Conservation (phyloP, 1,139 yeast species). For the Yamadazyma sp. region DNA sequence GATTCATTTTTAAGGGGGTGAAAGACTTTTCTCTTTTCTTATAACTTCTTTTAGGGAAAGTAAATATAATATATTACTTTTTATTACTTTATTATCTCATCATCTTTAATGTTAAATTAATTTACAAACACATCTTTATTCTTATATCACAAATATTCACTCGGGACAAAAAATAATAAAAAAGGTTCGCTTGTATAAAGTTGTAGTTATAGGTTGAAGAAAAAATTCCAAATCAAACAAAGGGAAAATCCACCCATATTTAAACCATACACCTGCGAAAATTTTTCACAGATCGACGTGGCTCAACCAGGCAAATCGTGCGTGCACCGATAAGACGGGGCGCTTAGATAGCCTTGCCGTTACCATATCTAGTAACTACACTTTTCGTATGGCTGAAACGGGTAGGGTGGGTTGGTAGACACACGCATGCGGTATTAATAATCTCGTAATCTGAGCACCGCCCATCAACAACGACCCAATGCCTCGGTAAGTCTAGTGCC, state of each 20-base stretch:
- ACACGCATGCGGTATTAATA: neutral
- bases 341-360: slow-evolving; percentile 4
- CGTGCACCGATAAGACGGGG: neutral
- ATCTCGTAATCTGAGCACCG: neutral
- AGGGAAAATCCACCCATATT: slow-evolving; percentile 5
- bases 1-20: slow-evolving; percentile 10
- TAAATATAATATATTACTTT: slow-evolving; percentile 9
- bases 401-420: neutral
- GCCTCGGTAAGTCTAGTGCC: too few species aligned
- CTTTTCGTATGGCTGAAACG: slow-evolving; percentile 1
- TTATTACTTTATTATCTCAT: slow-evolving; percentile 6
- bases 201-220: slow-evolving; percentile 13
- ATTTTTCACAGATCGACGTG: slow-evolving; percentile 3
- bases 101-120: slow-evolving; percentile 14
- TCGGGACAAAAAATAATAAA: slow-evolving; percentile 16
- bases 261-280: neutral
- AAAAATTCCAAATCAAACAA: slow-evolving; percentile 8
- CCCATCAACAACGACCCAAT: too few species aligned
- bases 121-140: slow-evolving; percentile 38
- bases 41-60: slow-evolving; percentile 5
- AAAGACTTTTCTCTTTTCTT: slow-evolving; percentile 9
- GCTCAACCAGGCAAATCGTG: neutral
- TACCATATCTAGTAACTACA: neutral
- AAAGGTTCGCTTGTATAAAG: slow-evolving; percentile 10
- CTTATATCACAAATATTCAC: slow-evolving; percentile 10